A percentile compares a stretch with the other conserved stretches of the same genome.
Evolutionary conservation across 176 grass and related monocot genomes (phyloP).

Genomic region (Canna indica): DNA sequence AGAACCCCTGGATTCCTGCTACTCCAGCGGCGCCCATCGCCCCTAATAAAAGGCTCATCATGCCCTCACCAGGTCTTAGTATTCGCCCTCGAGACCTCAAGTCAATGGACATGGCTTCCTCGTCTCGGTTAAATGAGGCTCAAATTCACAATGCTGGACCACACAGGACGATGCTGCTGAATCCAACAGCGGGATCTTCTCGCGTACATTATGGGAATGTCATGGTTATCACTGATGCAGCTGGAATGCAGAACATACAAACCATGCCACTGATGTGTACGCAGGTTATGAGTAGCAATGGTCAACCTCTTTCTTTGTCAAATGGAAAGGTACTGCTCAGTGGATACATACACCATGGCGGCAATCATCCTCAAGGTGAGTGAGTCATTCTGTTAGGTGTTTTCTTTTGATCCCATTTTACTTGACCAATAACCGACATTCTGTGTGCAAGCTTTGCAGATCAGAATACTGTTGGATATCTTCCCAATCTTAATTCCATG

Average conservation of each 20-base stretch:
- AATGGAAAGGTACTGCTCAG: neutral
- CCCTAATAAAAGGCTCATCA: neutral
- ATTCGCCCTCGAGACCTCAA: neutral
- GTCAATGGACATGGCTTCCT: neutral
- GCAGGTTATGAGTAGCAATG: neutral
- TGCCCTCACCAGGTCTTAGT: neutral
- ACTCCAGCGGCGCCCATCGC: neutral
- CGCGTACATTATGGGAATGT: neutral
- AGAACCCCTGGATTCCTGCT: neutral
- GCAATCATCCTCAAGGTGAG: neutral
- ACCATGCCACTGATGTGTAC: neutral
- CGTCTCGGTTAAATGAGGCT: neutral
- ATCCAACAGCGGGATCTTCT: neutral
- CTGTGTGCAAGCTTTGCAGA: conserved; percentile 10
- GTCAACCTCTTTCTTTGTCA: neutral
- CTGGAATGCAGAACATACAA: neutral
- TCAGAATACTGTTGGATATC: conserved; percentile 16
- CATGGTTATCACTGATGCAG: neutral
- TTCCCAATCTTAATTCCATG: conserved; percentile 24
- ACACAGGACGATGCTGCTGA: neutral
- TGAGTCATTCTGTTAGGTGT: neutral
- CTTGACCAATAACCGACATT: neutral
- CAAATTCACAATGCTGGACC: neutral
- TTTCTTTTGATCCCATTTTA: neutral
- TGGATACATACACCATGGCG: neutral